These are phyloP conservation scores for Arthrobotrys conoides DNA, from an alignment of 2,329 filamentous ascomycete genomes.

Conservation along the genomic window DNA sequence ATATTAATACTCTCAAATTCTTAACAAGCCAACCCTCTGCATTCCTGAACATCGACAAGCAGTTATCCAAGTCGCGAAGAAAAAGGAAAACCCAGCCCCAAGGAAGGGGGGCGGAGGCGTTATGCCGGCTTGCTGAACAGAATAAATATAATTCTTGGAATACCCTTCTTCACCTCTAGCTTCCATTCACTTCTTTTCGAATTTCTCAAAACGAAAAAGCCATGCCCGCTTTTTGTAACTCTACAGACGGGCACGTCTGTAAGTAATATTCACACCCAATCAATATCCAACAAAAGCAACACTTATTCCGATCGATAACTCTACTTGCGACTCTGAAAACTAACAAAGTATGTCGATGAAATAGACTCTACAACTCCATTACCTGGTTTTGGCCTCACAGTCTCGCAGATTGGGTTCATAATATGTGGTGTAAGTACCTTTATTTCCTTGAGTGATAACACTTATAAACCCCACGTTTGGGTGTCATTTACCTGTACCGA, in stretches of 20 bases:
- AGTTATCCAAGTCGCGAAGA: slow-evolving; percentile 12
- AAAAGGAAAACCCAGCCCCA: slow-evolving; percentile 12
- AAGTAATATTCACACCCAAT: slow-evolving; percentile 15
- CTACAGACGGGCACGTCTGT: slow-evolving; percentile 52
- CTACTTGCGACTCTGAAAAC: neutral
- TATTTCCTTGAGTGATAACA: neutral
- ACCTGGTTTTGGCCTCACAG: slow-evolving; percentile 30
- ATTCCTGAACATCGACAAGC: slow-evolving; percentile 40
- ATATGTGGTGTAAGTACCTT: slow-evolving; percentile 46
- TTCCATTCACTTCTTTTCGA: slow-evolving; percentile 27
- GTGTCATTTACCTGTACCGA: neutral
- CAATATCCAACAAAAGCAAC: slow-evolving; percentile 52
- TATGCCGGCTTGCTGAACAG: slow-evolving; percentile 25
- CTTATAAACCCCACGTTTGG: neutral
- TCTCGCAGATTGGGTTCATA: slow-evolving; percentile 47
- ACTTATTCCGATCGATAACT: slow-evolving; percentile 7
- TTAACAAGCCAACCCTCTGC: slow-evolving; percentile 9
- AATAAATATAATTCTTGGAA: slow-evolving; percentile 46
- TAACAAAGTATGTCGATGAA: slow-evolving; percentile 17
- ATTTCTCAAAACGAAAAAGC: slow-evolving; percentile 30
- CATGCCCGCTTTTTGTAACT: slow-evolving; percentile 51
- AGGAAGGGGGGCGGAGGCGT: slow-evolving; percentile 25
- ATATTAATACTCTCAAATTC: slow-evolving; percentile 10
- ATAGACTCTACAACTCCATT: slow-evolving; percentile 40
- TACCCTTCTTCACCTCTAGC: slow-evolving; percentile 34